phyloP scores from a whole-genome alignment of 2,329 filamentous ascomycete species.

The Penicillium frequentans region DNA sequence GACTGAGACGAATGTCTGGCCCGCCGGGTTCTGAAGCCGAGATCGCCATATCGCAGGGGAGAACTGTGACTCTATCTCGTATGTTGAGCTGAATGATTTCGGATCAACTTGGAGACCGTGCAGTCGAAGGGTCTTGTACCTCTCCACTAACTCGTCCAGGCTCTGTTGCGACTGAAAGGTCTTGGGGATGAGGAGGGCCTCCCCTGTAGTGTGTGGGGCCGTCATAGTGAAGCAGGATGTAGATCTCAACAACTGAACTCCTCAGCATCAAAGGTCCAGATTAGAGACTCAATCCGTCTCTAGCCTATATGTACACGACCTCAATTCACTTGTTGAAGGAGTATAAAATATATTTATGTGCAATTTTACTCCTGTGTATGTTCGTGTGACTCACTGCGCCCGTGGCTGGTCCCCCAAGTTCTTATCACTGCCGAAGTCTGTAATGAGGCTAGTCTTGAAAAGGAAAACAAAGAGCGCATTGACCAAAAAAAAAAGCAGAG shows the following conservation, averaged over 20 bases:
- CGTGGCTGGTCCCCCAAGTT: background rate
- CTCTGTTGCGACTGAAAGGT: background rate
- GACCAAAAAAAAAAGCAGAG: no score
- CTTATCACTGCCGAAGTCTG: background rate
- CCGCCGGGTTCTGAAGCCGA: constrained; percentile 26
- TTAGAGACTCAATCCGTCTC: background rate
- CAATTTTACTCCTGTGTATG: background rate
- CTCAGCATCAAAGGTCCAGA: background rate
- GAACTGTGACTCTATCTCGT: constrained; percentile 28
- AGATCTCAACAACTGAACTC: background rate
- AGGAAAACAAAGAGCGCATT: background rate
- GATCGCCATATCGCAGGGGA: constrained; percentile 25
- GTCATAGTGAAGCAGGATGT: constrained; percentile 3
- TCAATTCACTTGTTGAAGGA: background rate
- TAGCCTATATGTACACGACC: background rate
- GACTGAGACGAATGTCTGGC: constrained; percentile 28
- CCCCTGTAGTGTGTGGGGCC: background rate
- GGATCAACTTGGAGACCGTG: constrained; percentile 29
- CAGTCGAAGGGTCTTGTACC: constrained; percentile 27
- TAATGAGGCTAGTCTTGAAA: background rate
- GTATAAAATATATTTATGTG: background rate
- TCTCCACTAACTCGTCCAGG: constrained; percentile 7
- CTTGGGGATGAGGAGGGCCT: constrained; percentile 11
- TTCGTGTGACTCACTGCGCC: background rate
- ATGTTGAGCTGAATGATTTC: constrained; percentile 29